Percentiles rank a stretch among this genome's conserved stretches.
These are phyloP conservation scores for Entomophthora muscae DNA, from an alignment of 371 early-diverging fungal species.

Conservation along the genomic window DNA sequence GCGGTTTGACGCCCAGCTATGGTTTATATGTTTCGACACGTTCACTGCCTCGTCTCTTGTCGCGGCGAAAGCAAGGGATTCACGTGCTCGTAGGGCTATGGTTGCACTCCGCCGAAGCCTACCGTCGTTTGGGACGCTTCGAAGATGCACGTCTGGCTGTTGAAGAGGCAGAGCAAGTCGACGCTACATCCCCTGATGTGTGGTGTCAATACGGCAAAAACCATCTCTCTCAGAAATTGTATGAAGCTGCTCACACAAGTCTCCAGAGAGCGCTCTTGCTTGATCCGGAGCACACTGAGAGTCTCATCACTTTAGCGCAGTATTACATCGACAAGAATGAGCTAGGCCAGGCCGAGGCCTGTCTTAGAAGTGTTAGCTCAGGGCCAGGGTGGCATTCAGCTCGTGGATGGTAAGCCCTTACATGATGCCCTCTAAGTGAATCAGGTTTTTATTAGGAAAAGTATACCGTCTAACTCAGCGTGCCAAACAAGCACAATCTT, in stretches of 20 bases:
- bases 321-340: background rate
- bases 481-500: constrained; percentile 34
- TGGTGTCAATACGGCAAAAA: constrained; percentile 37
- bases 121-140: constrained; percentile 26
- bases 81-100: constrained; percentile 26
- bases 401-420: constrained; percentile 34
- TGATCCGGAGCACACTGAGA: constrained; percentile 20
- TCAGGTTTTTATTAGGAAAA: constrained; percentile 31
- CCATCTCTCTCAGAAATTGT: constrained; percentile 19
- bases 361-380: constrained; percentile 22
- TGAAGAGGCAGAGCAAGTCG: constrained; percentile 40
- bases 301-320: background rate
- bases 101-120: constrained; percentile 41
- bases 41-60: constrained; percentile 6
- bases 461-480: constrained; percentile 31
- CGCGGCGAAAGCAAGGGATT: constrained; percentile 23
- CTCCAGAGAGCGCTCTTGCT: constrained; percentile 31
- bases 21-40: background rate
- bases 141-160: constrained; percentile 45
- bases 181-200: constrained; percentile 29
- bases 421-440: constrained; percentile 1
- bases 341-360: constrained; percentile 8
- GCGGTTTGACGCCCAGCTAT: background rate
- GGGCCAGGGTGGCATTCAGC: constrained; percentile 40
- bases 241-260: constrained; percentile 25